Evolutionary conservation across 352 stramenopile genomes (phyloP).

Genomic region (Phytophthora pseudosyringae): DNA sequence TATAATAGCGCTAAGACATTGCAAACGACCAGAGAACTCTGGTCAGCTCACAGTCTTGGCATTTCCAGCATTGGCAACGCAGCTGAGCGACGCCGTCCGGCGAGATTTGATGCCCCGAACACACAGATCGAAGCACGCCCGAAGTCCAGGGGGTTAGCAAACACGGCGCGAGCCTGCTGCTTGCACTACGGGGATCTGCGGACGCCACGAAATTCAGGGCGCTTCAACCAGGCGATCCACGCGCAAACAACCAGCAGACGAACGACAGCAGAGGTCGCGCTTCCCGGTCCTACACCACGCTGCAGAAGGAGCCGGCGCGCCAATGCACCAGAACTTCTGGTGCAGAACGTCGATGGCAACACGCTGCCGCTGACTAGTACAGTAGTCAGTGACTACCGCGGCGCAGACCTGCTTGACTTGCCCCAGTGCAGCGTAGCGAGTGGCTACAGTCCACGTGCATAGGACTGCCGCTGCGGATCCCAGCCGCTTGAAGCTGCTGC

Average conservation of each 20-base stretch:
- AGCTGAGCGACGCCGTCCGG: background rate
- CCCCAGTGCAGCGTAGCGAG: constrained; percentile 11
- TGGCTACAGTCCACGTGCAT: constrained; percentile 19
- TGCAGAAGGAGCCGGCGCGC: constrained; percentile 13
- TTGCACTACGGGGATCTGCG: constrained; percentile 12
- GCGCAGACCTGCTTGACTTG: background rate
- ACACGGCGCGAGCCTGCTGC: constrained; percentile 1
- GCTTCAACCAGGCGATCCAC: constrained; percentile 24
- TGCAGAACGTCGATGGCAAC: background rate
- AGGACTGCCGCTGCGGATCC: background rate
- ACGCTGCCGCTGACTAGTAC: too few species aligned
- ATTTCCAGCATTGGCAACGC: background rate
- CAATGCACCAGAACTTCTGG: constrained; percentile 1
- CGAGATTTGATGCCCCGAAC: constrained; percentile 11
- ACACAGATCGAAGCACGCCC: background rate
- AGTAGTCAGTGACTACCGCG: too few species aligned
- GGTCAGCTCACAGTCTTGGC: background rate
- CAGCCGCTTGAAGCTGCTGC: constrained; percentile 20
- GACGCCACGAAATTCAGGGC: constrained; percentile 8
- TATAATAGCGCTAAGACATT: too few species aligned
- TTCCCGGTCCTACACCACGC: constrained; percentile 19
- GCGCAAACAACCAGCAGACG: constrained; percentile 6
- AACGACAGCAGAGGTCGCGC: background rate
- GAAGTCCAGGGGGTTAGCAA: constrained; percentile 4
- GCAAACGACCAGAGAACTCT: too few species aligned